Conservation (phyloP, 345 rosid species). For the Eucalyptus cladocalyx region DNA sequence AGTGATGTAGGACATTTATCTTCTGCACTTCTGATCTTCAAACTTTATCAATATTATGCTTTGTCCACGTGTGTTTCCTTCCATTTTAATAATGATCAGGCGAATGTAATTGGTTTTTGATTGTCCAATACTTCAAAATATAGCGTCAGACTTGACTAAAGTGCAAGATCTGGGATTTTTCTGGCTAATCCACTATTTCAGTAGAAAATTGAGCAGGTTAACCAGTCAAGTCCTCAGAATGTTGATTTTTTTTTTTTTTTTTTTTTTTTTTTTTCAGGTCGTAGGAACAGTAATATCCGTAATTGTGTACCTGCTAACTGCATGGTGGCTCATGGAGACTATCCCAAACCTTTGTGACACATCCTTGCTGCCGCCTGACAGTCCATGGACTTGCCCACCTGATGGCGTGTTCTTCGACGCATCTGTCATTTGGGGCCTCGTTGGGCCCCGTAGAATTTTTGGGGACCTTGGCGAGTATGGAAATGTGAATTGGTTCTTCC, state of each 20-base stretch:
- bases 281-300: conserved; percentile 54
- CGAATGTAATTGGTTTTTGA: not conserved
- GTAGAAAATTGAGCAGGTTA: not conserved
- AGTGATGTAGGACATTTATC: not conserved
- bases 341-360: conserved; percentile 59
- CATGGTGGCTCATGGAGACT: conserved; percentile 79
- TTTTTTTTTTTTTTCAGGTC: conserved; percentile 26
- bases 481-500: conserved; percentile 61
- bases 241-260: not conserved
- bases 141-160: not conserved
- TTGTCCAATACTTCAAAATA: not conserved
- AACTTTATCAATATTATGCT: not conserved
- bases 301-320: conserved; percentile 39
- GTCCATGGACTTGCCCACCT: conserved; percentile 74
- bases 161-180: not conserved
- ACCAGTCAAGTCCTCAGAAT: not conserved
- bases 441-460: conserved; percentile 70
- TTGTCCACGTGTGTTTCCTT: not conserved
- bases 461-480: conserved; percentile 61
- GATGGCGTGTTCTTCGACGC: conserved; percentile 65
- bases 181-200: not conserved
- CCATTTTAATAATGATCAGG: not conserved
- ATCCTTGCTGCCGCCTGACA: conserved; percentile 30
- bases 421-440: conserved; percentile 83
- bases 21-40: not conserved